These are phyloP conservation scores for Theobroma grandiflorum DNA, from an alignment of 441 rosid genomes.

Conservation along the genomic window DNA sequence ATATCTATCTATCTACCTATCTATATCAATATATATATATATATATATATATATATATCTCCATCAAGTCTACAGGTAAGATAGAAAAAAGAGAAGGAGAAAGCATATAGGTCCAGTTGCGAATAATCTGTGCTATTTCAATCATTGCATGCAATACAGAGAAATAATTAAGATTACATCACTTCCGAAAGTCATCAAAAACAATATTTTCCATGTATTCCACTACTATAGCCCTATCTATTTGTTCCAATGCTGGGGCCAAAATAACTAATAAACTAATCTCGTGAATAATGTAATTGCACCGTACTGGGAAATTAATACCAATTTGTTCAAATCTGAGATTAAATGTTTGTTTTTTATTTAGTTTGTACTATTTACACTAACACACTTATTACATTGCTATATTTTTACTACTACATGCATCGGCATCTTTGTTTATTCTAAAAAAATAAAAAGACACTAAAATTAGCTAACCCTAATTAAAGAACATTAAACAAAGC, in stretches of 20 bases:
- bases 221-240: background rate
- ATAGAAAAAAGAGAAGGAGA: background rate
- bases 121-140: background rate
- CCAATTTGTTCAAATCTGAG: too few species aligned
- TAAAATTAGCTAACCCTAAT: too few species aligned
- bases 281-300: background rate
- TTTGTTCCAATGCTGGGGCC: background rate
- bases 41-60: background rate
- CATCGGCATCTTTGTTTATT: too few species aligned
- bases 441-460: too few species aligned
- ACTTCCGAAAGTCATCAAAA: background rate
- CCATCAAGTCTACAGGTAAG: background rate
- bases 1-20: background rate
- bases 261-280: too few species aligned
- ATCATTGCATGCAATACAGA: slow-evolving; percentile 5
- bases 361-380: too few species aligned
- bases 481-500: too few species aligned
- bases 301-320: too few species aligned
- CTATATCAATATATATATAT: too few species aligned
- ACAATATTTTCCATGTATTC: background rate
- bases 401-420: too few species aligned
- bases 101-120: background rate
- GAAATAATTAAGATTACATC: slow-evolving; percentile 14
- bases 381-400: too few species aligned
- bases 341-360: too few species aligned